phyloP scores from a whole-genome alignment of 306 rosid genomes.

The Sicyos baderoa region DNA sequence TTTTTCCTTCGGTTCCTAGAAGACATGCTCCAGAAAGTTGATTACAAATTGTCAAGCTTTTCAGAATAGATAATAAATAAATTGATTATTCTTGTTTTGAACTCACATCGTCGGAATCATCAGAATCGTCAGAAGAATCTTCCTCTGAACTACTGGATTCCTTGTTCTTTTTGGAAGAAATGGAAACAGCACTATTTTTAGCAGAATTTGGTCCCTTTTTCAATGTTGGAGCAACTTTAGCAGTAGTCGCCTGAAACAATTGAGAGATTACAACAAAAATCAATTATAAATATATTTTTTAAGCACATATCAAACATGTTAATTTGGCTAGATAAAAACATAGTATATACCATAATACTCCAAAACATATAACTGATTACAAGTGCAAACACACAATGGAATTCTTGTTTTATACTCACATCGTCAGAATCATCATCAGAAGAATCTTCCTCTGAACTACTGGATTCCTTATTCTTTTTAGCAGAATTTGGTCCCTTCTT shows the following conservation, averaged over 20 bases:
- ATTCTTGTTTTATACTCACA: constrained; percentile 24
- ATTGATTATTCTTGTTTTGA: too few relatives aligned
- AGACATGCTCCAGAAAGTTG: neutral
- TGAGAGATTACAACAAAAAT: too few relatives aligned
- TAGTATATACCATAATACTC: neutral
- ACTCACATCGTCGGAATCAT: constrained; percentile 13
- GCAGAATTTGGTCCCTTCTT: constrained; percentile 26
- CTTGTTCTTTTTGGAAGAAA: constrained; percentile 26
- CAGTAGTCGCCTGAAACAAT: constrained; percentile 33
- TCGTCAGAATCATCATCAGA: too few relatives aligned
- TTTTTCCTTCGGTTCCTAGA: constrained; percentile 32
- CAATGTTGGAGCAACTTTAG: constrained; percentile 17
- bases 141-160: constrained; percentile 9
- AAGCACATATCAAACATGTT: too few relatives aligned
- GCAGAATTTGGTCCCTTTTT: constrained; percentile 24
- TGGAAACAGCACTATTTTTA: constrained; percentile 34
- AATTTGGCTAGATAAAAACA: neutral
- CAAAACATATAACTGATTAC: neutral
- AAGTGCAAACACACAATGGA: too few relatives aligned
- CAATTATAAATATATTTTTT: neutral
- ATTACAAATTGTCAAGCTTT: neutral
- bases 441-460: constrained; percentile 26
- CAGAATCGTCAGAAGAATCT: neutral
- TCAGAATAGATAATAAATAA: neutral
- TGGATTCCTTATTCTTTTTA: constrained; percentile 26